These are phyloP conservation scores for Blastomyces percursus DNA, from an alignment of 2,329 filamentous ascomycete species.

Conservation along the genomic window DNA sequence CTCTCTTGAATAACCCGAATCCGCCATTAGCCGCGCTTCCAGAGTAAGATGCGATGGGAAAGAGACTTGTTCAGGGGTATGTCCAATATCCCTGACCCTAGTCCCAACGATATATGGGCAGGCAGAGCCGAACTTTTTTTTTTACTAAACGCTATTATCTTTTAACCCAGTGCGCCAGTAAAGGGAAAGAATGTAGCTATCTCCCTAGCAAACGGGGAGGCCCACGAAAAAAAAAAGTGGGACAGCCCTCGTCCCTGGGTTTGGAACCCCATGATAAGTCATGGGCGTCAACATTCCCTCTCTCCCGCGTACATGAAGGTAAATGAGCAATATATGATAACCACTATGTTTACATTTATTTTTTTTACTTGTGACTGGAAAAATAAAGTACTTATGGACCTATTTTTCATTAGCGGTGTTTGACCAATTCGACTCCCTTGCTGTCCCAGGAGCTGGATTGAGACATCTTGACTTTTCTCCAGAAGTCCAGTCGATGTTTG, in stretches of 20 bases:
- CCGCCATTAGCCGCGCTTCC: conserved; percentile 29
- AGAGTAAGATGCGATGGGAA: conserved; percentile 37
- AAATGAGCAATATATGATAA: conserved; percentile 4
- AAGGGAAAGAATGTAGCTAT: conserved; percentile 33
- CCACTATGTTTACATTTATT: background rate
- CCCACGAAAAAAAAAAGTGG: conserved; percentile 31
- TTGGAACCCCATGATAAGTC: conserved; percentile 5
- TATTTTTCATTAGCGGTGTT: conserved; percentile 27
- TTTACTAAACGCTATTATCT: background rate
- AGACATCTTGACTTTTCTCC: conserved; percentile 30
- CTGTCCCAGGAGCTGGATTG: conserved; percentile 31
- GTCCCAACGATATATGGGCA: conserved; percentile 9
- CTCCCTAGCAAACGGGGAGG: conserved; percentile 35
- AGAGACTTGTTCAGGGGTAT: conserved; percentile 34
- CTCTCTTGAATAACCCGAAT: conserved; percentile 5
- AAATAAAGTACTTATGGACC: background rate
- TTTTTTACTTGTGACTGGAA: background rate
- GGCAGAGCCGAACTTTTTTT: background rate
- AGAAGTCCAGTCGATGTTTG: conserved; percentile 31
- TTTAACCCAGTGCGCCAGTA: conserved; percentile 27
- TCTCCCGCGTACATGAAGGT: conserved; percentile 15
- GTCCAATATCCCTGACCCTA: conserved; percentile 13
- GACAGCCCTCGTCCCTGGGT: conserved; percentile 6
- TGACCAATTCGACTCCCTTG: conserved; percentile 32
- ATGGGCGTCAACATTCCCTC: conserved; percentile 9